Evolutionary conservation across 169 alveolate species (phyloP), one percentile per base, ranked within the genome.

Genomic region (Eimeria maxima): DNA sequence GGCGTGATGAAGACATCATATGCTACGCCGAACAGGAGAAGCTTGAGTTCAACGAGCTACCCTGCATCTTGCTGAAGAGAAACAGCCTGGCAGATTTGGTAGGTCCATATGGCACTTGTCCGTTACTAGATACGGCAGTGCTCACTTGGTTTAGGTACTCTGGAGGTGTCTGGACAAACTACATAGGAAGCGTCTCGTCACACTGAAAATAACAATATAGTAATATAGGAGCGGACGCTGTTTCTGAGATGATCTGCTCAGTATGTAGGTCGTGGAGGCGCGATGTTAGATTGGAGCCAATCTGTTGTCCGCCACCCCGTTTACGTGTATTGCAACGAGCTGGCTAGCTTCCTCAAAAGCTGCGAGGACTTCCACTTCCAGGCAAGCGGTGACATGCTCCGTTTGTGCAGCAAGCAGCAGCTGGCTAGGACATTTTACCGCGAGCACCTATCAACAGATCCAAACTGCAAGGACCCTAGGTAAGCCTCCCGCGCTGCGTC

Each of bases 1-100:
- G 96, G 96, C 89, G 96, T 60, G 65, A 74, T 22, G 96, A 94
- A 83, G 96, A 94, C 53, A 81, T 94, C 57, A 69, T 94, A 33
- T 44, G 63, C 71, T 33, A 83, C 88, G 78, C 90, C 1, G 96
- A 94, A 45, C 83, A 60, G 42, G 93, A 69, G 11, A 63, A 83
- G 89, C 89, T 94, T 20, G 78, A 53, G 63, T 94, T 94, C 67
- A 94, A 94, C 69, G 96, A 94, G 94, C 67, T 94, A 53, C 96
- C 96, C 45, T 80, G 76, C n/a, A 44, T 84, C 57, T 33, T 22
- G 78, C 76, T 55, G 10, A 44, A 84, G 55, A 24, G 29, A n/a
- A 57, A 84, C 24, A 84, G 76, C 20, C 60, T 84, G 53, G 45
- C 92, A 84, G 92, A 84, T 45, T 57, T 84, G 76, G 92, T 84